Percentiles rank a stretch among this genome's conserved stretches.
Conservation (phyloP, 169 alveolate genomes). For the Pseudocohnilembus persalinus region DNA sequence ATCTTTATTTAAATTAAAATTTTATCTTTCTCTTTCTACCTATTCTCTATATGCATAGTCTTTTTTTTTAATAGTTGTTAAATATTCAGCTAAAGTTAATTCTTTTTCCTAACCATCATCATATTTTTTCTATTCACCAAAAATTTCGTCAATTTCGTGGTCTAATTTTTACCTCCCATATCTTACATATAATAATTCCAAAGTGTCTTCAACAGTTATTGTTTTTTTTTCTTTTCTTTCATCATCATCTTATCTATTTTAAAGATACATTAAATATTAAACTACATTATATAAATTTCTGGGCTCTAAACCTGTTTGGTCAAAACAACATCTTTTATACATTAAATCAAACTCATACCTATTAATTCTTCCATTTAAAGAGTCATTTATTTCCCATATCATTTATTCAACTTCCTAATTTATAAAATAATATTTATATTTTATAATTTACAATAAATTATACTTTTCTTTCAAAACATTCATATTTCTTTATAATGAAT, state of each 20-base stretch:
- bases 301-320: constrained; percentile 90
- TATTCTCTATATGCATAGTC: constrained; percentile 61
- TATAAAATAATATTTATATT: too few species aligned
- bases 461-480: too few species aligned
- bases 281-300: constrained; percentile 87
- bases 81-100: constrained; percentile 75
- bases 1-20: neutral
- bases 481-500: too few species aligned
- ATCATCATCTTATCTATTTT: constrained; percentile 52
- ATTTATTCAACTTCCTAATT: constrained; percentile 79
- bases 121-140: constrained; percentile 81
- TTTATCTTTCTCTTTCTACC: constrained; percentile 39
- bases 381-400: constrained; percentile 93
- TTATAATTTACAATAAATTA: too few species aligned
- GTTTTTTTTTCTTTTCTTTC: constrained; percentile 57
- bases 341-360: constrained; percentile 87
- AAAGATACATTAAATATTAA: constrained; percentile 90
- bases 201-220: constrained; percentile 91
- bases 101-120: constrained; percentile 81
- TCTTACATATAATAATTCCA: constrained; percentile 90
- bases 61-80: constrained; percentile 66
- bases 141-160: constrained; percentile 88
- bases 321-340: constrained; percentile 90
- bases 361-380: constrained; percentile 84
- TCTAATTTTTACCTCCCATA: constrained; percentile 86